Base-by-base conservation (phyloP, 768 basidiomycete species). In the Mycena latifolia region DNA sequence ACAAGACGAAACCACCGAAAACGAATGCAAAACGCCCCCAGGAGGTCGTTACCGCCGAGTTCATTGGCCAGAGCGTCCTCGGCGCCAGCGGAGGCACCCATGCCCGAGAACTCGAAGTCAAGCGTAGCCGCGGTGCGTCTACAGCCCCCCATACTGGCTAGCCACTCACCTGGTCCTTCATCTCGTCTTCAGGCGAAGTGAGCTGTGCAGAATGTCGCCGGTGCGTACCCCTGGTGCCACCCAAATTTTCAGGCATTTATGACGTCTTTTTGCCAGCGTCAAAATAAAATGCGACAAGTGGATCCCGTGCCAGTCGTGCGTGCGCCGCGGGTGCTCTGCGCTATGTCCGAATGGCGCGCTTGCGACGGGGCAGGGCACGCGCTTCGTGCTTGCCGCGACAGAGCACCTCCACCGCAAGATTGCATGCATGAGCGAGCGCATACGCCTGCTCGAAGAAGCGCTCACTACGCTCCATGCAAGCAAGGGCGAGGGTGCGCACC, bases 221-320 rank as follows among this genome's bases (percentile, higher is more conserved):
- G 84, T 86, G 86, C 85, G 90, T 86, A n/a, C n/a, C 20, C 41
- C 3, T 5, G 10, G 8, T 39, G 41, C 7, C 41, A 43, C 84
- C 80, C 83, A 82, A 80, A 35, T 14, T 77, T 77, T 37, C 43
- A 25, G 28, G 6, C 8, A 33, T 54, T 54, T 39, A 39, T 55
- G n/a, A n/a, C n/a, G 51, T 61, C 66, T 63, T 71, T 53, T 5
- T 28, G 17, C 11, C 17, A 86, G 91, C 71, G 81, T 93, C 71
- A 89, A 92, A 83, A 92, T 93, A 76, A 92, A 91, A 74, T 93
- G 91, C 80, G 90, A 92, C 85, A 92, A 92, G 81, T 85, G 90
- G 69, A 89, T 92, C 58, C 92, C 92, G 12, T 92, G 91, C 74
- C 89, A 91, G 74, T 91, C 90, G 0, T 92, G 91, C 74, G 69